Conservation (phyloP, 257 asterid species). For the Penstemon davidsonii region DNA sequence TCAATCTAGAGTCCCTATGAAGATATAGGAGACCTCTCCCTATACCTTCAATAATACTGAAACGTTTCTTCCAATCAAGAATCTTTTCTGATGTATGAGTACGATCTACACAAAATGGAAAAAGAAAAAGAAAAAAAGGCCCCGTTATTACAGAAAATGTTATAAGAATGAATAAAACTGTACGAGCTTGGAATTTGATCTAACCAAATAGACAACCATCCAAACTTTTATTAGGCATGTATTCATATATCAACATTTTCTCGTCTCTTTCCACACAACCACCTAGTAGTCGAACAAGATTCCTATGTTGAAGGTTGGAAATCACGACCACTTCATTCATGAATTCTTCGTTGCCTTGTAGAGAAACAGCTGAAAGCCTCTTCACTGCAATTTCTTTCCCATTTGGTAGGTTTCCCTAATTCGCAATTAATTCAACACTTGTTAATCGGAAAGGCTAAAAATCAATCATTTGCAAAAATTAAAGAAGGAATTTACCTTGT, state of each 20-base stretch:
- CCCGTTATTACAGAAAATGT: neutral
- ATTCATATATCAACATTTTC: slow-evolving; percentile 46
- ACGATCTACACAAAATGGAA: slow-evolving; percentile 25
- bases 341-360: slow-evolving; percentile 45
- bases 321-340: slow-evolving; percentile 48
- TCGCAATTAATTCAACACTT: neutral
- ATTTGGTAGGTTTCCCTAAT: slow-evolving; percentile 36
- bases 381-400: slow-evolving; percentile 30
- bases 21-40: slow-evolving; percentile 70
- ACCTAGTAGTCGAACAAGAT: slow-evolving; percentile 49
- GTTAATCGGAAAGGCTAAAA: neutral
- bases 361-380: slow-evolving; percentile 34
- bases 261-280: slow-evolving; percentile 45
- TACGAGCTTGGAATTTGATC: slow-evolving; percentile 5
- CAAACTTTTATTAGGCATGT: slow-evolving; percentile 43
- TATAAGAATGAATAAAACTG: neutral
- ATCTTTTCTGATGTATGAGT: slow-evolving; percentile 30
- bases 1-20: slow-evolving; percentile 64
- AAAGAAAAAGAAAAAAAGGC: neutral
- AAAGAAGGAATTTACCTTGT: slow-evolving; percentile 40
- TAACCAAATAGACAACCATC: slow-evolving; percentile 34
- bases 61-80: slow-evolving; percentile 54
- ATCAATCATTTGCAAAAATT: neutral
- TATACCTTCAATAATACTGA: slow-evolving; percentile 52
- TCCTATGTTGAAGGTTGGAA: slow-evolving; percentile 44